A percentile compares a stretch with the other conserved stretches of the same genome.
These are phyloP conservation scores for Stagonosporopsis tanaceti DNA, from an alignment of 2,329 filamentous ascomycete genomes.

Conservation along the genomic window DNA sequence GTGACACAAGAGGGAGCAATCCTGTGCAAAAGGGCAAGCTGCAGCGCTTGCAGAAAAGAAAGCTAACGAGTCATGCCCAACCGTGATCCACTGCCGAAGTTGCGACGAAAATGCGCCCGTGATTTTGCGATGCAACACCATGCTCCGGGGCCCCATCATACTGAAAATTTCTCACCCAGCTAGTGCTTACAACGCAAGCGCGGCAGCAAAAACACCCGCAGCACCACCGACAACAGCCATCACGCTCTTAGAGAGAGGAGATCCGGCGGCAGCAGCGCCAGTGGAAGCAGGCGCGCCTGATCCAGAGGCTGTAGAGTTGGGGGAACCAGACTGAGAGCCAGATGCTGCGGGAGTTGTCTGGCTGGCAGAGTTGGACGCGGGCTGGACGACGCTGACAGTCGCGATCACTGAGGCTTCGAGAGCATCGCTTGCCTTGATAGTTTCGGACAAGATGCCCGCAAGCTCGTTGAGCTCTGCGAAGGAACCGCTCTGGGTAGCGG, in stretches of 20 bases:
- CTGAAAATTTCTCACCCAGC: constrained; percentile 4
- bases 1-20: not conserved
- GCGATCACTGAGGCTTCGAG: constrained; percentile 7
- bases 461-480: constrained; percentile 1
- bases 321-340: constrained; percentile 11
- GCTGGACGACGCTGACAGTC: constrained; percentile 25
- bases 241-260: constrained; percentile 27
- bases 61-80: constrained; percentile 15
- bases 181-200: constrained; percentile 33
- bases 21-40: constrained; percentile 1
- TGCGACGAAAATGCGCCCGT: constrained; percentile 1
- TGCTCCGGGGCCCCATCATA: constrained; percentile 7
- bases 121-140: constrained; percentile 15
- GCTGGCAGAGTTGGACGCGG: constrained; percentile 19
- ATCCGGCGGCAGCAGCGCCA: constrained; percentile 30
- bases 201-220: constrained; percentile 33
- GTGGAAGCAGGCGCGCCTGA: constrained; percentile 23
- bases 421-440: constrained; percentile 21
- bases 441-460: not conserved
- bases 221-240: constrained; percentile 35
- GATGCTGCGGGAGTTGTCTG: constrained; percentile 14
- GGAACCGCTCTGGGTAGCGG: constrained; percentile 23
- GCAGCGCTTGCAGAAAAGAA: not conserved
- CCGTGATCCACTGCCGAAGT: constrained; percentile 13
- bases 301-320: constrained; percentile 17